Base-by-base conservation (phyloP, 169 alveolate species). In the Neospora caninum region DNA sequence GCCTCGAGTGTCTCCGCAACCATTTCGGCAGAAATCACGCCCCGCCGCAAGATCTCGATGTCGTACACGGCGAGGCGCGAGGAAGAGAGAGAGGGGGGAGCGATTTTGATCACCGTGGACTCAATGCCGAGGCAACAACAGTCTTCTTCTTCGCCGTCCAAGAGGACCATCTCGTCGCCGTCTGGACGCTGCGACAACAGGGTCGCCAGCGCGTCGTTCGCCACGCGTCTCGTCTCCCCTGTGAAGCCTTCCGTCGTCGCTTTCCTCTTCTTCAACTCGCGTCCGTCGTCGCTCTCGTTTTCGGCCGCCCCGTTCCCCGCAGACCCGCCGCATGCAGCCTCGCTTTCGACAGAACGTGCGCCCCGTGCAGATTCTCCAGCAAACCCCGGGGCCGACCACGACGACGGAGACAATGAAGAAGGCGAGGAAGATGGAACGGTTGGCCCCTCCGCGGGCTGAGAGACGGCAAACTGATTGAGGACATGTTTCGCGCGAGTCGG, bases 401-500 rank as follows among this genome's bases (percentile, higher is more conserved):
- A 29, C 16, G 73, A 27, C 73, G 73, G 7, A 64, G 73, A 64
- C 4, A 4, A 64, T 0, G 31, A 6, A 22, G 73, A 64, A 64
- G 73, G 31, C 7, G 31, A 29, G 20, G 73, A 64, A 64, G 73
- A 64, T 29, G 13, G 80, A 29, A 9, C 6, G 10, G 41, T 4
- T 10, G 10, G 6, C 29, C 34, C 80, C 80, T 69, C 41, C 18
- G 31, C 13, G 58, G 58, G n/a, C n/a, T n/a, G 58, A 49, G 58
- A 49, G 13, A 22, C 41, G 7, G 88, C 88, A 29, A 93, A 93
- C 49, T 94, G 87, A 38, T 94, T 94, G 83, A 36, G 22, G n/a
- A 98, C 99, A 95, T 98, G 99, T 86, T 91, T 88, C 16, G 99
- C 98, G 54, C 94, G 95, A 0, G 99, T 98, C 4, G 99, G 99